These are phyloP conservation scores for Bullera alba DNA, from an alignment of 768 basidiomycete species.

Conservation along the genomic window DNA sequence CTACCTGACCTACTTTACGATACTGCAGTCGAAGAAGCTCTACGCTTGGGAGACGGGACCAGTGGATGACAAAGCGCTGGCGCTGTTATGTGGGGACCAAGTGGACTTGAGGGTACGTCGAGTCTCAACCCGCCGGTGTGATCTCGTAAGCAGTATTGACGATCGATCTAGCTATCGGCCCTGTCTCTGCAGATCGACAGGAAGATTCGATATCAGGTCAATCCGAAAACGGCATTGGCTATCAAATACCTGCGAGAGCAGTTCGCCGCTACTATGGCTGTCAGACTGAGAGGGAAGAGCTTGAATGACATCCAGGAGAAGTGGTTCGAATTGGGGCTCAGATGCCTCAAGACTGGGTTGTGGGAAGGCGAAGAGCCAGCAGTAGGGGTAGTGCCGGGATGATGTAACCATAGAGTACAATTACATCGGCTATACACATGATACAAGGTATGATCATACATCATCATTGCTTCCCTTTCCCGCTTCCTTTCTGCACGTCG, in stretches of 20 bases:
- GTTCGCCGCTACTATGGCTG: constrained; percentile 54
- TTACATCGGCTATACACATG: background rate
- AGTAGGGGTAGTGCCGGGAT: constrained; percentile 8
- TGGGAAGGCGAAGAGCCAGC: constrained; percentile 9
- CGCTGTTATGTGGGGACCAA: constrained; percentile 76
- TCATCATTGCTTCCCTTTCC: constrained; percentile 1
- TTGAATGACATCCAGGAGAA: constrained; percentile 56
- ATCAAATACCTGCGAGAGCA: constrained; percentile 70
- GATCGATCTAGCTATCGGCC: constrained; percentile 57
- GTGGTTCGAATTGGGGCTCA: constrained; percentile 69
- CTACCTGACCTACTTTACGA: constrained; percentile 74
- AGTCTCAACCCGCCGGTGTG: background rate
- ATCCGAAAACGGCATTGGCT: constrained; percentile 68
- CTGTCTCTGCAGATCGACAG: constrained; percentile 71
- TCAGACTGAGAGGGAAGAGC: constrained; percentile 60
- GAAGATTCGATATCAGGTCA: constrained; percentile 66
- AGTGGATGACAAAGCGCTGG: constrained; percentile 70
- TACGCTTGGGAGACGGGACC: constrained; percentile 81
- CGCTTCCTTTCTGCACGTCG: background rate
- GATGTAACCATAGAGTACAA: background rate
- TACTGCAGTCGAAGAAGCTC: constrained; percentile 84
- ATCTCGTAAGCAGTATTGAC: constrained; percentile 1
- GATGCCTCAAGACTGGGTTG: constrained; percentile 30
- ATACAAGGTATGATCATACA: background rate
- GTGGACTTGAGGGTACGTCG: constrained; percentile 69